These are phyloP conservation scores for Escallonia herrerae DNA, from an alignment of 129 eudicot genomes.

Conservation along the genomic window DNA sequence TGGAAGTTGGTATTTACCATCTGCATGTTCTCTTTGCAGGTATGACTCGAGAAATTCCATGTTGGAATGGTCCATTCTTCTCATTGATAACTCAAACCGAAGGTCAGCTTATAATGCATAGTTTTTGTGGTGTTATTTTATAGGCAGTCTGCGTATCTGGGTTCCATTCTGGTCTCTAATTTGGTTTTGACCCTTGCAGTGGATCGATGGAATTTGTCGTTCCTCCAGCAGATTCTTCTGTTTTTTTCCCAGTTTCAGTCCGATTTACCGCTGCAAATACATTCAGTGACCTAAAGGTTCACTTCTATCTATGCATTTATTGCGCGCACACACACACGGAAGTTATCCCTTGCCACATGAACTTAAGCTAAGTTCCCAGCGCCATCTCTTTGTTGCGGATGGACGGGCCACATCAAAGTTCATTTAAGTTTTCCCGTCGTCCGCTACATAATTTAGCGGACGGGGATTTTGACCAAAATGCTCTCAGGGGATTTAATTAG, in stretches of 20 bases:
- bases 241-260: constrained; percentile 87
- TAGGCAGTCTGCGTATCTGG: background rate
- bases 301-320: background rate
- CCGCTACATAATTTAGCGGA: too few species aligned
- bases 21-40: constrained; percentile 35
- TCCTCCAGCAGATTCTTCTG: too few species aligned
- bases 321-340: too few species aligned
- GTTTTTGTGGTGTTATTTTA: background rate
- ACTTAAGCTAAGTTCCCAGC: too few species aligned
- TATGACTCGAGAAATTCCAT: constrained; percentile 83
- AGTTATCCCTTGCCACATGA: too few species aligned
- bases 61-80: constrained; percentile 90
- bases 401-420: too few species aligned
- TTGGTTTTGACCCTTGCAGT: constrained; percentile 36
- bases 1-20: constrained; percentile 5
- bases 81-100: constrained; percentile 85
- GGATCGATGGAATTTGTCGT: constrained; percentile 93
- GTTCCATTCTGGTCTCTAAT: constrained; percentile 5
- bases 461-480: too few species aligned
- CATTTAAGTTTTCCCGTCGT: too few species aligned
- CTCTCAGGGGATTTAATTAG: too few species aligned
- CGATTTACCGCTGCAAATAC: constrained; percentile 81
- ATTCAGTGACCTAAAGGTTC: constrained; percentile 80
- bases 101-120: constrained; percentile 39
- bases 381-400: too few species aligned